Conservation (phyloP, 2,329 filamentous ascomycete species). For the Graphiopsis chlorocephala region DNA sequence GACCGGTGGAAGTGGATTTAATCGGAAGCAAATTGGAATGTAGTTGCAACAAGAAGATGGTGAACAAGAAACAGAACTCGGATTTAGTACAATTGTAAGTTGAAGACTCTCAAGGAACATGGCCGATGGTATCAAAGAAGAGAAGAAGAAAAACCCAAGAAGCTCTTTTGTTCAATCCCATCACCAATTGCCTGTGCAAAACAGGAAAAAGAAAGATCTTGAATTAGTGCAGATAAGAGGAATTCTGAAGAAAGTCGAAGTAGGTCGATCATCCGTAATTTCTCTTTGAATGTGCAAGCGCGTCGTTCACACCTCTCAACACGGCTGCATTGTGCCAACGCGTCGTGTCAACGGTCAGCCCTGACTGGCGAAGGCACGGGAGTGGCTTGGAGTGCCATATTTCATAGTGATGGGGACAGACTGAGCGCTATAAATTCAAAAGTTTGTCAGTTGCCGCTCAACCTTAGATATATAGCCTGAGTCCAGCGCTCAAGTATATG, state of each 20-base stretch:
- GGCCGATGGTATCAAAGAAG: conserved; percentile 3
- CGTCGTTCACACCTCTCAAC: background rate
- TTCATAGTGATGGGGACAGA: conserved; percentile 4
- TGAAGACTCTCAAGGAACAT: background rate
- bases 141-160: background rate
- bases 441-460: background rate
- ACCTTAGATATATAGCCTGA: background rate
- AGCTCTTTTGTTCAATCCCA: background rate
- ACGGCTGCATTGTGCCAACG: background rate
- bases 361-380: conserved; percentile 27
- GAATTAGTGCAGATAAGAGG: background rate
- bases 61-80: background rate
- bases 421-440: background rate
- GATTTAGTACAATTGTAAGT: background rate
- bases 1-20: background rate
- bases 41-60: background rate
- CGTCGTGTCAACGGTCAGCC: conserved; percentile 12
- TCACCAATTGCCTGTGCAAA: background rate
- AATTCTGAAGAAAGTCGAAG: background rate
- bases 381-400: conserved; percentile 24
- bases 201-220: background rate
- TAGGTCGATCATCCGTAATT: background rate
- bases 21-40: background rate
- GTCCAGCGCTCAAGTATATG: background rate
- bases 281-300: background rate